Base-by-base conservation (phyloP, 305 asterid genomes). In the Nicotiana rustica region DNA sequence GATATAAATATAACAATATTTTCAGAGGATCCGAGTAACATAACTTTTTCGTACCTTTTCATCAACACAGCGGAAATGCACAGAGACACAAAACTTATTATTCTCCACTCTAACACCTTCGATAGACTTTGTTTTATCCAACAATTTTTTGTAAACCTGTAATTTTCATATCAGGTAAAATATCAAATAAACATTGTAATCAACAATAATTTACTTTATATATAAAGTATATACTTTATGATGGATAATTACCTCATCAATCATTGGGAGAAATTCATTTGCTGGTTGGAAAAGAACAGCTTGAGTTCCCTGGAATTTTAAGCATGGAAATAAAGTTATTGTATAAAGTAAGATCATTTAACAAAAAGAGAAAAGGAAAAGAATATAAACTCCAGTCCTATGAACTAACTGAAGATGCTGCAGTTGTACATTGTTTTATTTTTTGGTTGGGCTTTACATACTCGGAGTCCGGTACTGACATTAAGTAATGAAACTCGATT, bases 251-350 rank as follows among this genome's bases (percentile, higher is more conserved):
- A 92, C 97, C 89, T 90, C 89, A 81, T 90, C 83, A 55, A 92
- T 91, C 76, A 90, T 87, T 6, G 95, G 92, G 60, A 91, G 88
- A 82, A 89, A 92, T 83, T 90, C 90, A 69, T 77, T 92, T 52
- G 97, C 97, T 56, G 97, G 93, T 86, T 91, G 97, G 90, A 91
- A 92, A 69, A 89, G 89, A 85, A 90, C 86, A 77, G 85, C 84
- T 82, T 86, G 87, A 85, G 88, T 77, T 81, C 86, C 91, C 93
- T 91, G 79, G 29, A 13, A 44, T 57, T 8, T 69, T 5, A 69
- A 41, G 29, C 33, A 67, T 55, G 36, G 7, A 69, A 69, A 69
- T 13, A 0, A 1, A 13, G 3, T 12, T 3, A 55, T 55, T 3
- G 60, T 55, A 55, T 55, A 55, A 55, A 13, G n/a, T 14, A 1